Evolutionary conservation across 164 flowering plant genomes (phyloP).

Genomic region (Aristolochia californica): DNA sequence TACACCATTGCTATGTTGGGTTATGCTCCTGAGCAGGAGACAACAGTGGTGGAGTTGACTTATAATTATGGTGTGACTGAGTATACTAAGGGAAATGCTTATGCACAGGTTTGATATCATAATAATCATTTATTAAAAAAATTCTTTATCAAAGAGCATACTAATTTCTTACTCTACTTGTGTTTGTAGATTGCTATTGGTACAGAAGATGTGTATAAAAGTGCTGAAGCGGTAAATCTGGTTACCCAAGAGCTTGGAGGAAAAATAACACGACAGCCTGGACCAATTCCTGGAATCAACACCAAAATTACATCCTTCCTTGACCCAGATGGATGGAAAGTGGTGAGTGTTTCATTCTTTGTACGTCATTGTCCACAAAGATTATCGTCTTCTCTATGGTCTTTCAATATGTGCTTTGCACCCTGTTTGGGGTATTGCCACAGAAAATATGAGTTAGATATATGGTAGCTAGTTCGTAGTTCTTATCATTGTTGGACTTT

Average conservation of each 20-base stretch:
- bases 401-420: too few species aligned
- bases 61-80: slow-evolving; percentile 95
- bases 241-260: slow-evolving; percentile 94
- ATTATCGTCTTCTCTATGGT: too few species aligned
- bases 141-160: too few species aligned
- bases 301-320: slow-evolving; percentile 83
- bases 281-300: slow-evolving; percentile 85
- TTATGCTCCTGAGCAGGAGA: slow-evolving; percentile 68
- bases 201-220: slow-evolving; percentile 89
- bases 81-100: slow-evolving; percentile 94
- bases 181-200: slow-evolving; percentile 66
- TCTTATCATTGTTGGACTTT: too few species aligned
- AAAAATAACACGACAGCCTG: slow-evolving; percentile 84
- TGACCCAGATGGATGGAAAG: slow-evolving; percentile 99
- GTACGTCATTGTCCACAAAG: too few species aligned
- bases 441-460: too few species aligned
- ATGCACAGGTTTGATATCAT: slow-evolving; percentile 64
- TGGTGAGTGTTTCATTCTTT: slow-evolving; percentile 33
- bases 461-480: too few species aligned
- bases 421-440: too few species aligned
- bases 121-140: not conserved
- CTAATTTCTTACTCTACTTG: not conserved
- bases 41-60: slow-evolving; percentile 84
- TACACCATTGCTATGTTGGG: slow-evolving; percentile 89
- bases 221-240: slow-evolving; percentile 65